Base-by-base conservation (phyloP, 163 green algal genomes). In the Scenedesmus sp. region DNA sequence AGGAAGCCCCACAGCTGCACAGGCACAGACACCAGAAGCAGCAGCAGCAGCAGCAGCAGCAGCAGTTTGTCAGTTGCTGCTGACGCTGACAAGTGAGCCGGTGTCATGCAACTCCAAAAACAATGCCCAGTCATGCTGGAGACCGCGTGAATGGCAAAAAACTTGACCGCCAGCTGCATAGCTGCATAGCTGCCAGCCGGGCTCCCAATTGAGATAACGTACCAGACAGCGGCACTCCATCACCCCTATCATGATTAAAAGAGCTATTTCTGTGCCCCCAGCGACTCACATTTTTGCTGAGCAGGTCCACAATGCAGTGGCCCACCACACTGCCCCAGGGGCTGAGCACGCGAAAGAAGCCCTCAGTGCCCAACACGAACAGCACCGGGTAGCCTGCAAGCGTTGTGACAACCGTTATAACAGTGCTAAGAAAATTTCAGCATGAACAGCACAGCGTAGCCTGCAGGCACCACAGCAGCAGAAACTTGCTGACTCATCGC, bases 251-350 rank as follows among this genome's bases (percentile, higher is more conserved):
- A 46, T 46, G 34, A 46, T 46, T 46, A 0, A 46, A 46, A 46
- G 0, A 46, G 34, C 34, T 46, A 46, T 1, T 46, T 46, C 34
- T 46, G 34, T 46, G 34, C 34, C 0, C 34, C 34, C 34, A 46
- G 34, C 34, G 34, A 70, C 76, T 57, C 15, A 84, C 76, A 34
- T 84, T 84, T 59, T 84, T 84, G 76, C 76, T 84, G 3, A 84
- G 34, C 76, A 84, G 12, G 5, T 84, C 76, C 76, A 84, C 76
- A 59, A 84, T 84, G 76, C 76, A 84, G 76, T 84, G 76, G 9
- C 76, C 76, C 76, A 84, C 34, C 76, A 84, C 76, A 8, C 76
- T 84, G 0, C 46, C 34, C 76, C 76, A 84, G 10, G 34, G 76
- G 34, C 34, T 59, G 18, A 84, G 10, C 34, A n/a, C n/a, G 8